Base-by-base conservation (phyloP, 1,284 basidiomycete genomes). In the Exsudoporus floridanus region DNA sequence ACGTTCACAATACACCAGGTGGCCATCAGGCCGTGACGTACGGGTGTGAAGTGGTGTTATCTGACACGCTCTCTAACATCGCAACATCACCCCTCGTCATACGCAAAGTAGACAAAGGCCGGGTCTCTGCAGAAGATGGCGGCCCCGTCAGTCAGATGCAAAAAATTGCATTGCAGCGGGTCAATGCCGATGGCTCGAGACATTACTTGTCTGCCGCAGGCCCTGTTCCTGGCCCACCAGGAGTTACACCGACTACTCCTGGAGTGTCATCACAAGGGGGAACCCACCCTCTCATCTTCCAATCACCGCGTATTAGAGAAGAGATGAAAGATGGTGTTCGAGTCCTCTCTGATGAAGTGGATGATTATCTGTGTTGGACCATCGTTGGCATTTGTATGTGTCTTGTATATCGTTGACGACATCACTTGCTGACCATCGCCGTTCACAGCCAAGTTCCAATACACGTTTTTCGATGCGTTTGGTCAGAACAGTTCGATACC, bases 141-240 rank as follows among this genome's bases (percentile, higher is more conserved):
- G 92, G 92, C 2, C 94, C 94, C 21, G 91, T 98, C 51, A 94
- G 92, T 63, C 94, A 97, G 70, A 91, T 98, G 84, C 94, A 98
- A 73, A 94, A 96, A 73, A 89, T 98, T 54, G 94, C 93, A 0
- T 76, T 98, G 42, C 90, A 94, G 66, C 80, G 92, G 49, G 81
- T 92, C 48, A 90, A 90, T 62, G 76, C 83, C 47, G 89, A 92
- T 68, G 88, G 88, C 27, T 82, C 86, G 25, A 79, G 88, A 62
- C 88, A 90, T 70, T 92, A 92, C 67, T 72, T 92, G 46, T 90
- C 89, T 46, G 90, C 90, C 14, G 83, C 87, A n/a, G 88, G 88
- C 7, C 88, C 88, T n/a, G 76, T 88, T 50, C 83, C 87, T 54
- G 87, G 86, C 5, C 80, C 84, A n/a, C 81, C 83, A 45, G 84